A percentile compares a stretch with the other conserved stretches of the same genome.
Evolutionary conservation across 2,329 filamentous ascomycete species (phyloP).

Genomic region (Aureobasidium musti): DNA sequence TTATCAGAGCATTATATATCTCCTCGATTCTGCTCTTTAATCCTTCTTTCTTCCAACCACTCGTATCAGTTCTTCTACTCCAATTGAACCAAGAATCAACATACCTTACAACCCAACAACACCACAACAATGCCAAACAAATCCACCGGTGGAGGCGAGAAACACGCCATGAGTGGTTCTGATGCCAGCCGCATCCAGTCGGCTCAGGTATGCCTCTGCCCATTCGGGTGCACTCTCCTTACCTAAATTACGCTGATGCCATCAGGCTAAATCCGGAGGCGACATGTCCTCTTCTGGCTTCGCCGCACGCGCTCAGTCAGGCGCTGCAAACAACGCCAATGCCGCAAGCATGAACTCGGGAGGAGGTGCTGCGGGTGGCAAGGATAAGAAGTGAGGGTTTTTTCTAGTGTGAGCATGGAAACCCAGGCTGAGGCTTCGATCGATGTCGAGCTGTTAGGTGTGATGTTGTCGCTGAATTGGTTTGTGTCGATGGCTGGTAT

Average conservation of each 20-base stretch:
- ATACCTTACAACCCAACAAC: neutral
- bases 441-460: neutral
- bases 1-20: neutral
- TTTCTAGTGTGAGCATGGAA: neutral
- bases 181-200: conserved; percentile 4
- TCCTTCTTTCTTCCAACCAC: neutral
- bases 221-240: neutral
- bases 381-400: neutral
- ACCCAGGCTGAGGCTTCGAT: neutral
- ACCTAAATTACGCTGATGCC: neutral
- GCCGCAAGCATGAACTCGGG: neutral
- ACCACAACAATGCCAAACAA: neutral
- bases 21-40: neutral
- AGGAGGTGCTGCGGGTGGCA: neutral
- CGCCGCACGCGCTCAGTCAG: neutral
- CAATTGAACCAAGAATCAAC: neutral
- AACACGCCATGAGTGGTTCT: neutral
- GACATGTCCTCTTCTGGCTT: conserved; percentile 11
- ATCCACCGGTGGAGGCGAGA: neutral
- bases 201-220: neutral
- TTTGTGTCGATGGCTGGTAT: neutral
- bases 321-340: neutral
- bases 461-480: neutral
- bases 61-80: neutral
- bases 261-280: neutral